Base-by-base conservation (phyloP, 768 basidiomycete genomes). In the Pleurotus sapidus region DNA sequence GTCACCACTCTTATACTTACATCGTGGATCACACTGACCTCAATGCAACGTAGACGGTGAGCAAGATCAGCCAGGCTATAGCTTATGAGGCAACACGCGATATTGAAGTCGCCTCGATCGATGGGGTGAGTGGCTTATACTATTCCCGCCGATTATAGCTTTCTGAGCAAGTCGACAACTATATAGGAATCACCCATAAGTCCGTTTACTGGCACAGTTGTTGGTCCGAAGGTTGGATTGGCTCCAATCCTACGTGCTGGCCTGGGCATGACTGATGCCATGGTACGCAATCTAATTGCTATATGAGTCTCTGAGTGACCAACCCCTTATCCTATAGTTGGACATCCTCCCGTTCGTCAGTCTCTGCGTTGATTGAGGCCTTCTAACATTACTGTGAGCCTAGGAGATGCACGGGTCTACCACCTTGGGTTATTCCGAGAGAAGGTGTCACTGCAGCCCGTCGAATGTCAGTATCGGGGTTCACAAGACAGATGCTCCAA, bases 171-270 rank as follows among this genome's bases (percentile, higher is more conserved):
- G 30, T 34, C 30, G 9, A 34, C 30, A 34, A 34, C 30, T 34
- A 3, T 3, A 11, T 62, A 91, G 92, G 70, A 85, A 77, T 88
- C 92, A 0, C 95, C 96, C 1, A 76, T 98, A 14, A 86, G 83
- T 2, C 69, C 83, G 2, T 98, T 93, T 73, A 87, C 78, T 15
- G 96, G 95, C 20, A 83, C 84, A 3, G 71, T 68, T 23, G 81
- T 98, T 70, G 89, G 87, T 63, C 83, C 88, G 6, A 80, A 84
- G 46, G 82, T 98, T 54, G 96, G 93, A 4, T 72, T 98, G 55
- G 88, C 92, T 2, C 96, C 96, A 40, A 93, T 98, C 64, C 77
- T 98, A 56, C 86, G 96, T 39, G 96, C 96, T 27, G 96, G 96
- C 4, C 74, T 95, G 60, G 93, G 94, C 15, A 95, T 98, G 93